These are phyloP conservation scores for Pseudovirgaria hyperparasitica DNA, from an alignment of 2,329 filamentous ascomycete species.

Conservation along the genomic window DNA sequence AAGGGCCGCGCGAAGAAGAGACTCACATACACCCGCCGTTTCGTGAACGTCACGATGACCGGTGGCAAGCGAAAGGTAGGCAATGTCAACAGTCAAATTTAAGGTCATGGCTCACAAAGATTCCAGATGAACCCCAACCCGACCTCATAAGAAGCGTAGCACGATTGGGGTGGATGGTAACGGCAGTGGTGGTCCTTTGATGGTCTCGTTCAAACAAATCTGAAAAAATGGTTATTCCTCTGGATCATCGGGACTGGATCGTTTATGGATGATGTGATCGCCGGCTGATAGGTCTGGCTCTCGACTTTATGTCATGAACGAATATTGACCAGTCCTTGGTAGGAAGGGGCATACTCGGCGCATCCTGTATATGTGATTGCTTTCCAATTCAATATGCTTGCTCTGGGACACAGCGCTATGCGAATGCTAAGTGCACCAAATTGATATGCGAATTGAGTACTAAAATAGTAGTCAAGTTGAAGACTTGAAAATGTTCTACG, in stretches of 20 bases:
- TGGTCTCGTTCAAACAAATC: conserved; percentile 11
- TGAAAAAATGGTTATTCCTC: conserved; percentile 21
- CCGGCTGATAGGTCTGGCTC: conserved; percentile 13
- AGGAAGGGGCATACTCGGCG: conserved; percentile 27
- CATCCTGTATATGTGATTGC: conserved; percentile 23
- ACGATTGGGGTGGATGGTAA: conserved; percentile 9
- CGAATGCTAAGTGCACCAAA: too few relatives aligned
- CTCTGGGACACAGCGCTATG: too few relatives aligned
- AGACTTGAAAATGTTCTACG: too few relatives aligned
- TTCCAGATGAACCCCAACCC: conserved; percentile 78
- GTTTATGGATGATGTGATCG: conserved; percentile 14
- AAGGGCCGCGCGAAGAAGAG: conserved; percentile 98
- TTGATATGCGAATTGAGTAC: too few relatives aligned
- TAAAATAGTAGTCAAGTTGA: too few relatives aligned
- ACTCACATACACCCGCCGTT: conserved; percentile 89
- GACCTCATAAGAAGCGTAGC: conserved; percentile 41
- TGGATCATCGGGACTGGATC: conserved; percentile 25
- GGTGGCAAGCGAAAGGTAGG: conserved; percentile 96
- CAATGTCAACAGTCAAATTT: conserved; percentile 13
- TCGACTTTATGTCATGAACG: conserved; percentile 8
- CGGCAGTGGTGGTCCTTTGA: conserved; percentile 20
- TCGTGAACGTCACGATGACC: conserved; percentile 95
- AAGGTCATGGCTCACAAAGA: background rate
- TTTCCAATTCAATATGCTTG: too few relatives aligned
- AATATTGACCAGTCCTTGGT: conserved; percentile 19